A percentile compares a stretch with the other conserved stretches of the same genome.
Conservation (phyloP, 2,329 filamentous ascomycete species). For the Paecilomyces sp. region DNA sequence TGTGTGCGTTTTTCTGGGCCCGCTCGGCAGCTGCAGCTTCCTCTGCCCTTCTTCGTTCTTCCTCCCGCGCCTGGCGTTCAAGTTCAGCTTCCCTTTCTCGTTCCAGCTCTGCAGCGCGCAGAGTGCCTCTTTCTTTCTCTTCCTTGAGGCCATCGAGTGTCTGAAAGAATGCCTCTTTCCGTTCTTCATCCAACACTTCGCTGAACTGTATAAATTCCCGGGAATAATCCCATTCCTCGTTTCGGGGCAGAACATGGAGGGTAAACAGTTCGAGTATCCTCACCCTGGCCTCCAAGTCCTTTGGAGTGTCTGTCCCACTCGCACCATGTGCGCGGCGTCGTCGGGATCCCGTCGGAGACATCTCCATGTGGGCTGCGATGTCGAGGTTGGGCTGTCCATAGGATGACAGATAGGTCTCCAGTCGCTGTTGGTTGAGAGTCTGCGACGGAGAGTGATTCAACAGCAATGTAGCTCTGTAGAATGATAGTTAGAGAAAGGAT, state of each 20-base stretch:
- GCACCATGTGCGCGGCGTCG: slow-evolving; percentile 26
- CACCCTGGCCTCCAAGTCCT: slow-evolving; percentile 74
- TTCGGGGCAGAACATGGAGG: slow-evolving; percentile 85
- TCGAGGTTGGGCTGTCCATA: slow-evolving; percentile 67
- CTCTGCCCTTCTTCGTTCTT: slow-evolving; percentile 33
- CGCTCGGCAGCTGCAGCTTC: slow-evolving; percentile 35
- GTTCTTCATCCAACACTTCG: slow-evolving; percentile 84
- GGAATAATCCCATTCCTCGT: slow-evolving; percentile 94
- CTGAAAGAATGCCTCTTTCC: slow-evolving; percentile 79
- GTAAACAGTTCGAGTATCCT: slow-evolving; percentile 95
- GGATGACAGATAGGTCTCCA: slow-evolving; percentile 83
- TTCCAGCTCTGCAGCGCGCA: slow-evolving; percentile 55
- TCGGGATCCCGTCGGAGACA: slow-evolving; percentile 21
- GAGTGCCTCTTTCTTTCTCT: slow-evolving; percentile 68
- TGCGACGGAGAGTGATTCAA: slow-evolving; percentile 86
- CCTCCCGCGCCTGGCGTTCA: slow-evolving; percentile 38
- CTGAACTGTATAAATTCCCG: slow-evolving; percentile 82
- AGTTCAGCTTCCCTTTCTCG: slow-evolving; percentile 52
- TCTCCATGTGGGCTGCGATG: slow-evolving; percentile 55
- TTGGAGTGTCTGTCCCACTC: slow-evolving; percentile 71
- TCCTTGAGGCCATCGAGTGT: slow-evolving; percentile 78
- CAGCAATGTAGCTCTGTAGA: slow-evolving; percentile 72
- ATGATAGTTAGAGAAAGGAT: background rate
- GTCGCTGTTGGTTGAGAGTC: slow-evolving; percentile 71
- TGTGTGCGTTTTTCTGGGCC: slow-evolving; percentile 26